phyloP scores from a whole-genome alignment of 2,329 filamentous ascomycete species.

The Colletotrichum trifolii region DNA sequence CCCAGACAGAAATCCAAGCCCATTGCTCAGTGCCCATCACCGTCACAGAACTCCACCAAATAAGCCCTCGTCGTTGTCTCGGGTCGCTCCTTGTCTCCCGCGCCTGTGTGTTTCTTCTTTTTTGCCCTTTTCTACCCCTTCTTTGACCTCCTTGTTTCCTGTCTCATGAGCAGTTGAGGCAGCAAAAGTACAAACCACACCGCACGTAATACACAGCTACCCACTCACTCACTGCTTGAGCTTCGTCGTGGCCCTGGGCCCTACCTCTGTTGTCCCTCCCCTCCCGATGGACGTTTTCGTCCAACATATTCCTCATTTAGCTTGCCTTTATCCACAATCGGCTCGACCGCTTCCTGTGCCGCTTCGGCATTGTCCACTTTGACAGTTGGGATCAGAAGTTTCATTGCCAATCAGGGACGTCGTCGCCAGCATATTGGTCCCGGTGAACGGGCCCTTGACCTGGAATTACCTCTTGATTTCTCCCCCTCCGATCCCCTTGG shows the following conservation, averaged over 20 bases:
- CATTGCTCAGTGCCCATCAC: conserved; percentile 3
- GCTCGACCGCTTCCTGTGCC: conserved; percentile 28
- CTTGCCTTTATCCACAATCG: conserved; percentile 26
- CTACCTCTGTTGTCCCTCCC: background rate
- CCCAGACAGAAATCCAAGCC: background rate
- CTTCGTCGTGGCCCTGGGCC: conserved; percentile 17
- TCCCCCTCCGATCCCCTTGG: background rate
- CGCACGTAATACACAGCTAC: background rate
- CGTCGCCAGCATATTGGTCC: conserved; percentile 19
- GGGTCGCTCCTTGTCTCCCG: conserved; percentile 26
- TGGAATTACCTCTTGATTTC: conserved; percentile 3
- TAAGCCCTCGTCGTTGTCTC: conserved; percentile 33
- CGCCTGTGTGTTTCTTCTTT: conserved; percentile 16
- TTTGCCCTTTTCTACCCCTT: conserved; percentile 4
- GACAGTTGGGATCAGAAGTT: conserved; percentile 28
- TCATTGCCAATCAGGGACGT: conserved; percentile 28
- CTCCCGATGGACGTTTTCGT: conserved; percentile 32
- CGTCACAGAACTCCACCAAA: conserved; percentile 18
- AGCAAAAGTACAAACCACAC: background rate
- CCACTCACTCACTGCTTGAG: background rate
- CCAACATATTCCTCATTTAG: conserved; percentile 25
- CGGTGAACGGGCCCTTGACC: conserved; percentile 13
- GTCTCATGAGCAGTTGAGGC: background rate
- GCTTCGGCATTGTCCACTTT: conserved; percentile 26
- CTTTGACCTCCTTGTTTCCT: background rate